phyloP scores from a whole-genome alignment of 768 basidiomycete species.

The Tulasnella sp. region DNA sequence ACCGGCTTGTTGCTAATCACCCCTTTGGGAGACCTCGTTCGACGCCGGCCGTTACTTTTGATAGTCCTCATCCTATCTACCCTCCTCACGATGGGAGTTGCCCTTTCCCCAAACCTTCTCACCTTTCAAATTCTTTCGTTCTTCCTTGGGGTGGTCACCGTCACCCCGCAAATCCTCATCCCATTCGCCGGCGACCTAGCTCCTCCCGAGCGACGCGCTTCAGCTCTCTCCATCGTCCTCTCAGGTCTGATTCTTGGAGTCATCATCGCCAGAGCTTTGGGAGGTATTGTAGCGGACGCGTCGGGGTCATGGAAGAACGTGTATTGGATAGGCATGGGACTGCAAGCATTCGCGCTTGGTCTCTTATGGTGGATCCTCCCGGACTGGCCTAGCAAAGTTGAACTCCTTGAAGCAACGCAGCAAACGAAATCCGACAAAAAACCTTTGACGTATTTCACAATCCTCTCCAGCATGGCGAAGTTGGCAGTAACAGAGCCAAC shows the following conservation, averaged over 20 bases:
- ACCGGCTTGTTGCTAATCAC: constrained; percentile 64
- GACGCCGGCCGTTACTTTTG: constrained; percentile 63
- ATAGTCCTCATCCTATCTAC: constrained; percentile 47
- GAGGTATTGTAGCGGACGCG: constrained; percentile 68
- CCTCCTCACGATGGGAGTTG: constrained; percentile 60
- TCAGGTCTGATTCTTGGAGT: constrained; percentile 55
- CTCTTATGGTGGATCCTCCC: constrained; percentile 37
- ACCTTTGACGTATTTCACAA: constrained; percentile 33
- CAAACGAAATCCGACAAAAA: constrained; percentile 21
- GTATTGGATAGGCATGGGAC: constrained; percentile 39
- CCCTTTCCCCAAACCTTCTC: constrained; percentile 49
- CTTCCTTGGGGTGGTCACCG: constrained; percentile 61
- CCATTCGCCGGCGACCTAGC: constrained; percentile 78
- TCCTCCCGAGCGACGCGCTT: constrained; percentile 59
- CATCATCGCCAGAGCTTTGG: constrained; percentile 63
- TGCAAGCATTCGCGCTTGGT: constrained; percentile 25
- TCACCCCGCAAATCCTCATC: constrained; percentile 56
- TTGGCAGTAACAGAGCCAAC: constrained; percentile 70
- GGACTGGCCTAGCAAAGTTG: constrained; percentile 36
- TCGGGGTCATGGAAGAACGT: constrained; percentile 45
- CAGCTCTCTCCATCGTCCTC: constrained; percentile 58
- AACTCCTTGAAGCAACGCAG: neutral
- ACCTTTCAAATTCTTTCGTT: constrained; percentile 63
- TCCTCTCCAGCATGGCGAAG: constrained; percentile 58
- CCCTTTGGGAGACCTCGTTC: constrained; percentile 76